Evolutionary conservation across 805 yeast species (phyloP).

Genomic region (Metschnikowia santaceciliae): DNA sequence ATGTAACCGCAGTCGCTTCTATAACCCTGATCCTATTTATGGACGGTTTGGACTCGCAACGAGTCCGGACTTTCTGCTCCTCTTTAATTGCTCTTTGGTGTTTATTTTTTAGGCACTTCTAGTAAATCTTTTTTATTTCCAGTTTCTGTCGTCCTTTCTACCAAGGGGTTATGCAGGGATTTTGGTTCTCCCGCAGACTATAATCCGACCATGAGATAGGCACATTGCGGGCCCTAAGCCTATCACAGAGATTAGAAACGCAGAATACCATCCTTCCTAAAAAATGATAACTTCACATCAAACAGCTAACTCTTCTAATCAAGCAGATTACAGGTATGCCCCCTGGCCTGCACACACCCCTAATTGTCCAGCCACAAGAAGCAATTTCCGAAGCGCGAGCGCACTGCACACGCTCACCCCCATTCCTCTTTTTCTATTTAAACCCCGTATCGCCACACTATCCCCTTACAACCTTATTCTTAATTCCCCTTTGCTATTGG

Average conservation of each 20-base stretch:
- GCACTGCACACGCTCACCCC: conserved; percentile 9
- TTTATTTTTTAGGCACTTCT: not conserved
- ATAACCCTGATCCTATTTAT: not conserved
- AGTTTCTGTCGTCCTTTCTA: not conserved
- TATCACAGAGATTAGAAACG: not conserved
- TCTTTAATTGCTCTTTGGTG: not conserved
- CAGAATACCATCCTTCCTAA: not conserved
- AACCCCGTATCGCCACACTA: conserved; percentile 17
- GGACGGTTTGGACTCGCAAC: not conserved
- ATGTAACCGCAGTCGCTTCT: not conserved
- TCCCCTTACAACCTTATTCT: not conserved
- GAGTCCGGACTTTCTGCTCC: not conserved
- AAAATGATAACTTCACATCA: too few relatives aligned
- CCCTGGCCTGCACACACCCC: not conserved
- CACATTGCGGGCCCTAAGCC: not conserved
- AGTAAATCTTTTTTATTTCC: not conserved
- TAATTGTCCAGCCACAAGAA: conserved; percentile 1
- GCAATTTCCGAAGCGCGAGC: conserved; percentile 1
- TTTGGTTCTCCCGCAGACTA: not conserved
- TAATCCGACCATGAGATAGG: not conserved
- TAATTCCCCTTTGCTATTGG: not conserved
- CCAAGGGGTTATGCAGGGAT: not conserved
- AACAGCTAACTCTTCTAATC: too few relatives aligned
- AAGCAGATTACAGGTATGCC: too few relatives aligned
- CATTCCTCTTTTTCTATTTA: conserved; percentile 10